Base-by-base conservation (phyloP, 352 stramenopile species). In the Pythium scleroteichum region DNA sequence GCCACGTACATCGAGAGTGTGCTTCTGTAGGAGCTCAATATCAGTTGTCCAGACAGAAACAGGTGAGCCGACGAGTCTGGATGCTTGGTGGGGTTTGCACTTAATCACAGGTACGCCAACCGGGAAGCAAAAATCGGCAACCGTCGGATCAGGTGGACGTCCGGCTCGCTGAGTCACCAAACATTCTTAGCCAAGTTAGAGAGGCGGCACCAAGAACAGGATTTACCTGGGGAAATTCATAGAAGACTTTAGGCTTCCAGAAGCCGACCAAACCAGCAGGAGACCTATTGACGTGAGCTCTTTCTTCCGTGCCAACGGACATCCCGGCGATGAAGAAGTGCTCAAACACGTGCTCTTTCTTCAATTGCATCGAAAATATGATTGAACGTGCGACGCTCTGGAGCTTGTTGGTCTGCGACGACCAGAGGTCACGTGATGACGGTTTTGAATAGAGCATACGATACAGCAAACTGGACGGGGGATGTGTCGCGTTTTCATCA, bases 61-160 rank as follows among this genome's bases (percentile, higher is more conserved):
- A 14, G 82, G 67, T 14, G 79, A 64, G 4, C 82, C 85, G 27
- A 70, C 44, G 39, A 95, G 57, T 1, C 59, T 68, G 17, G 69
- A 51, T 7, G 69, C 72, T 68, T 93, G 78, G 10, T 85, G 75
- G 9, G 69, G 63, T 17, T 73, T 83, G 61, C 82, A 93, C 33
- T 71, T 71, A 16, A 73, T 72, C 4, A 90, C 60, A 23, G 85
- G 83, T 13, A 92, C 82, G 33, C 85, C 85, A 19, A 73, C 68
- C 1, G 85, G 85, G 53, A 95, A 95, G 49, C 85, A 95, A 66
- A 95, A 95, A 52, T 90, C 80, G 1, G 77, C 83, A 8, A 92
- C 69, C 0, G 76, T 79, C 6, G 71, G 69, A 61, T 87, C 82
- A 5, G 75, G 72, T 20, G 42, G 8, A 3, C 50, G 69, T 24